A percentile compares a stretch with the other conserved stretches of the same genome.
Conservation (phyloP, 345 rosid species). For the Euphorbia peplus region DNA sequence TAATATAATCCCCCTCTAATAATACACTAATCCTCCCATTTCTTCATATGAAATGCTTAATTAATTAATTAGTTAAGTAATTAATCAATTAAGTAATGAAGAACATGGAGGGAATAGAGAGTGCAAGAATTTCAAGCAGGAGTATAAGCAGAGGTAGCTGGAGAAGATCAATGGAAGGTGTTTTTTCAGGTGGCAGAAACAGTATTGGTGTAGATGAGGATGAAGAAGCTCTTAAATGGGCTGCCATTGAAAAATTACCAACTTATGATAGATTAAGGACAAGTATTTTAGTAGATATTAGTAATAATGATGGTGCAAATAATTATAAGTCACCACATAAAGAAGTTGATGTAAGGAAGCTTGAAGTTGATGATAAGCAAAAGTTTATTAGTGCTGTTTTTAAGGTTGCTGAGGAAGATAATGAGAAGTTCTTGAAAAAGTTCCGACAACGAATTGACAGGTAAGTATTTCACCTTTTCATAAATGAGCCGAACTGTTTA, state of each 20-base stretch:
- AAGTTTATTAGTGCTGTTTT: conserved; percentile 64
- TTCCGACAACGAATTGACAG: conserved; percentile 41
- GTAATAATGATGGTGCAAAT: conserved; percentile 33
- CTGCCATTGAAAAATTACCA: conserved; percentile 80
- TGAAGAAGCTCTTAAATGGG: conserved; percentile 90
- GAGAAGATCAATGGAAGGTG: conserved; percentile 59
- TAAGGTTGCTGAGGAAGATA: conserved; percentile 77
- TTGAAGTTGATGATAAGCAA: conserved; percentile 57
- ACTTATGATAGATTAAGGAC: conserved; percentile 73
- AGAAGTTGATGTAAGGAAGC: conserved; percentile 68
- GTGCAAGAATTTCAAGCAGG: conserved; percentile 28
- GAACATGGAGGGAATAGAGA: conserved; percentile 38
- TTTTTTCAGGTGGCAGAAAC: conserved; percentile 44
- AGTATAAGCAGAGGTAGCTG: conserved; percentile 53
- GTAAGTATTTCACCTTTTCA: no score
- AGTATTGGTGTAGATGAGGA: conserved; percentile 53
- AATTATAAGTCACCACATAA: conserved; percentile 21
- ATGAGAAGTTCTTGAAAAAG: conserved; percentile 65
- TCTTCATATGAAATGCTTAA: not conserved
- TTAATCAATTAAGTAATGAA: not conserved
- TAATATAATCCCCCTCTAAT: no score
- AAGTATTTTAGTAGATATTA: conserved; percentile 49
- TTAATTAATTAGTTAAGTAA: not conserved
- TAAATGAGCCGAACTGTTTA: no score
- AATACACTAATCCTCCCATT: not conserved